Conservation (phyloP, 495 filamentous ascomycete species). For the Aspergillus ostianus region DNA sequence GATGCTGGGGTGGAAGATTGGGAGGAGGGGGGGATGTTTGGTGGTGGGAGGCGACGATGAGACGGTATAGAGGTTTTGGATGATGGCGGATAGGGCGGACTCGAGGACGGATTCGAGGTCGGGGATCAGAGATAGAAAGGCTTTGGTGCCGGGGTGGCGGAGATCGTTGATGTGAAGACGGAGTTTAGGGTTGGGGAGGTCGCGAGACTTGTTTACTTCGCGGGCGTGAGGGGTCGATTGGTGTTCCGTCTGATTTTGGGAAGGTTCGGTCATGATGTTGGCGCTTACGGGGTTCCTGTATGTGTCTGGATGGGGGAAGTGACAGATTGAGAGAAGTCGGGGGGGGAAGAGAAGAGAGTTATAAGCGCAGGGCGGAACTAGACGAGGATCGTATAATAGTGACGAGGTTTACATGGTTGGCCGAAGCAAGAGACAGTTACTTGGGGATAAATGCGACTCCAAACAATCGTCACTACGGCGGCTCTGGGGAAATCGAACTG, state of each 20-base stretch:
- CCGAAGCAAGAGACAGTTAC: no score
- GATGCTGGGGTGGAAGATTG: slow-evolving; percentile 33
- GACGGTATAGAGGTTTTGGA: slow-evolving; percentile 59
- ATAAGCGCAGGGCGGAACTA: no score
- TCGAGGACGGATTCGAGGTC: slow-evolving; percentile 58
- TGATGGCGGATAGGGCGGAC: slow-evolving; percentile 61
- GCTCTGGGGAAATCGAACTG: no score
- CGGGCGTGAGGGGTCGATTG: no score
- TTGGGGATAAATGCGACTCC: no score
- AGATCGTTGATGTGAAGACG: slow-evolving; percentile 71
- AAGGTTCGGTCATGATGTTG: neutral
- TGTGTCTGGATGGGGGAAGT: no score
- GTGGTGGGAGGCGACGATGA: slow-evolving; percentile 27
- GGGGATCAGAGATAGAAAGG: slow-evolving; percentile 61
- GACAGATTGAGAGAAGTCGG: no score
- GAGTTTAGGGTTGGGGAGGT: slow-evolving; percentile 57
- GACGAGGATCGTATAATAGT: no score
- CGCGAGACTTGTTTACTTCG: neutral
- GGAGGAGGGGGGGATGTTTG: slow-evolving; percentile 1
- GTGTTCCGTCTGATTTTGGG: neutral
- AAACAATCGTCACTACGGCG: no score
- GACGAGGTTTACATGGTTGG: no score
- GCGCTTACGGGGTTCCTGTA: neutral
- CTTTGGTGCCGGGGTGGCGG: slow-evolving; percentile 55
- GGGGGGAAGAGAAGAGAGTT: no score